These are phyloP conservation scores for Zymoseptoria brevis DNA, from an alignment of 2,329 filamentous ascomycete species.

Conservation along the genomic window DNA sequence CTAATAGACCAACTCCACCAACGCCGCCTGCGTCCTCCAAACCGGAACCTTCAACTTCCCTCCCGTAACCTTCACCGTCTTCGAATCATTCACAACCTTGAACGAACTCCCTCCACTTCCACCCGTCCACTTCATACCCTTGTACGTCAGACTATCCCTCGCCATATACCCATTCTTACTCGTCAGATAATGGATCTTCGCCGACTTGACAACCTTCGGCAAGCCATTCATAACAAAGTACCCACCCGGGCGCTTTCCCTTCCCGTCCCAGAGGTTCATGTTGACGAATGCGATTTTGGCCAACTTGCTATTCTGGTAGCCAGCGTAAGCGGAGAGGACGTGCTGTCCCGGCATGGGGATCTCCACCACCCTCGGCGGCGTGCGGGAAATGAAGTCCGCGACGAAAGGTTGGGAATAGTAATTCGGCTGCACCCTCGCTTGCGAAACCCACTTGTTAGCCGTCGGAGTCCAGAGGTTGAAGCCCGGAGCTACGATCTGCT, in stretches of 20 bases:
- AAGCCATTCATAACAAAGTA: constrained; percentile 1
- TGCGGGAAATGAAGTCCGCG: constrained; percentile 7
- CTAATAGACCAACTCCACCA: background rate
- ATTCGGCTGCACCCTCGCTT: constrained; percentile 2
- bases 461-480: constrained; percentile 8
- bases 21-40: constrained; percentile 1
- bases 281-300: constrained; percentile 4
- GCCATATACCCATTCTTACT: constrained; percentile 1
- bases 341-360: background rate
- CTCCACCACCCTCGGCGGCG: background rate
- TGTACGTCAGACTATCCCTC: constrained; percentile 1
- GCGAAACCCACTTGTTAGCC: background rate
- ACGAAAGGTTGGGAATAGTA: constrained; percentile 6
- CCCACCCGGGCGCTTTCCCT: background rate
- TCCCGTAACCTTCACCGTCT: constrained; percentile 2
- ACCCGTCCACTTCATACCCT: constrained; percentile 6
- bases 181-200: constrained; percentile 4
- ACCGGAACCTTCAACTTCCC: constrained; percentile 4
- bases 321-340: constrained; percentile 1
- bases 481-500: constrained; percentile 3
- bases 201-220: background rate
- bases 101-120: constrained; percentile 1
- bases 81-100: constrained; percentile 3
- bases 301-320: constrained; percentile 3
- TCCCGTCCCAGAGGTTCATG: constrained; percentile 3